These are phyloP conservation scores for Gossypium raimondii DNA, from an alignment of 345 rosid species.

Conservation along the genomic window DNA sequence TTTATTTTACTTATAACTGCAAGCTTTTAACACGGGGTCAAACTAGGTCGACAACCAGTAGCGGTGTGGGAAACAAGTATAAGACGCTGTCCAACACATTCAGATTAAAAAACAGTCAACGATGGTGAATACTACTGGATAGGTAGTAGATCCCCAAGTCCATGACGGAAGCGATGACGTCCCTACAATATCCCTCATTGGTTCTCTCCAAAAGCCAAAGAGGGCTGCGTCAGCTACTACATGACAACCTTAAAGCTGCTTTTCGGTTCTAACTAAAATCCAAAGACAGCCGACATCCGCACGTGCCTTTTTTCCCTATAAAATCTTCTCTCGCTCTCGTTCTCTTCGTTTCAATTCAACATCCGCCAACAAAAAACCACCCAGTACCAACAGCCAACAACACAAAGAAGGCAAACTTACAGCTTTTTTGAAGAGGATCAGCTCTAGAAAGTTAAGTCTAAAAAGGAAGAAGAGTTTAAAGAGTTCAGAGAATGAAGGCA, in stretches of 20 bases:
- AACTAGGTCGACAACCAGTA: neutral
- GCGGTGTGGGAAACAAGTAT: neutral
- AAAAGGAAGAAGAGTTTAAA: neutral
- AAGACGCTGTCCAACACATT: neutral
- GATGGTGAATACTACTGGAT: neutral
- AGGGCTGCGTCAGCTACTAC: conserved; percentile 1
- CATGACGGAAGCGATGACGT: conserved; percentile 7
- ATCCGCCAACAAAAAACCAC: neutral
- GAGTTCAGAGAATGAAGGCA: conserved; percentile 29
- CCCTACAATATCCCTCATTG: neutral
- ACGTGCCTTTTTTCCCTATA: neutral
- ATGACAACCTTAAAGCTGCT: neutral
- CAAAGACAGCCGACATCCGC: neutral
- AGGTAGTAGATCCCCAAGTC: neutral
- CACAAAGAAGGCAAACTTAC: neutral
- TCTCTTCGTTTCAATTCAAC: conserved; percentile 3
- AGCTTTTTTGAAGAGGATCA: neutral
- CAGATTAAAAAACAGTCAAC: neutral
- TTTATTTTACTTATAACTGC: too few species aligned
- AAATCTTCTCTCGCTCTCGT: neutral
- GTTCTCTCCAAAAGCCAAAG: neutral
- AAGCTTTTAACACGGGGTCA: neutral
- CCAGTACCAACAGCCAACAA: neutral
- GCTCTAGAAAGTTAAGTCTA: neutral
- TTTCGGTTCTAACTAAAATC: neutral